A percentile compares a stretch with the other conserved stretches of the same genome.
Evolutionary conservation across 148 eudicot species (phyloP).

Genomic region (Cornus kousa): DNA sequence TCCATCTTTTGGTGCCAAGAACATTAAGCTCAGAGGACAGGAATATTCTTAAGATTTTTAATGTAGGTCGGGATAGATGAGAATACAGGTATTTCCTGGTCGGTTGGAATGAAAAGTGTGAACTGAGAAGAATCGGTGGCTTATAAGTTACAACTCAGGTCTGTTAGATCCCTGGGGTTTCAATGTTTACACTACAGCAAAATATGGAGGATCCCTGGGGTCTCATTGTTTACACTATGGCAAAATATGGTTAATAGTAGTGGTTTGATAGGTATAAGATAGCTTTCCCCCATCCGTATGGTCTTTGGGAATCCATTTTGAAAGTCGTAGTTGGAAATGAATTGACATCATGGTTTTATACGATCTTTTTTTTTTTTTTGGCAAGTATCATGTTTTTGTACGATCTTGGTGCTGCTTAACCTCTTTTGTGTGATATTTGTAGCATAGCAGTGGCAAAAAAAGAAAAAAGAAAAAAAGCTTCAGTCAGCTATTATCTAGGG

Average conservation of each 20-base stretch:
- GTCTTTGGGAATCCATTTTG: background rate
- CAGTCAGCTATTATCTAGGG: background rate
- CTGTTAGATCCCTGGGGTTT: too few species aligned
- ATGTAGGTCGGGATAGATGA: background rate
- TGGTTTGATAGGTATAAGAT: background rate
- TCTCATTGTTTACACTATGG: too few species aligned
- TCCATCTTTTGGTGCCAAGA: background rate
- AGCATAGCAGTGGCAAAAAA: background rate
- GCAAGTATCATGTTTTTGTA: background rate
- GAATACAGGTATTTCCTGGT: background rate
- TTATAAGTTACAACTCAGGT: too few species aligned
- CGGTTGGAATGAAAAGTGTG: background rate
- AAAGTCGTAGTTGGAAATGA: too few species aligned
- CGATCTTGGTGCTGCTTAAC: background rate
- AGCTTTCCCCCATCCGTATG: background rate
- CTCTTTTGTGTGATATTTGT: background rate
- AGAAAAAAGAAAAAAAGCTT: background rate
- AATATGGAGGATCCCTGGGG: too few species aligned
- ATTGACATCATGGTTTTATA: too few species aligned
- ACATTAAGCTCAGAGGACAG: background rate
- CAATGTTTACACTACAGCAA: too few species aligned
- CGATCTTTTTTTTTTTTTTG: background rate
- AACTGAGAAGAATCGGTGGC: background rate
- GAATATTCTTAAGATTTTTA: too few species aligned
- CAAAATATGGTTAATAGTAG: too few species aligned